Base-by-base conservation (phyloP, 202 grass and related monocot genomes). In the Zoysia matrella region DNA sequence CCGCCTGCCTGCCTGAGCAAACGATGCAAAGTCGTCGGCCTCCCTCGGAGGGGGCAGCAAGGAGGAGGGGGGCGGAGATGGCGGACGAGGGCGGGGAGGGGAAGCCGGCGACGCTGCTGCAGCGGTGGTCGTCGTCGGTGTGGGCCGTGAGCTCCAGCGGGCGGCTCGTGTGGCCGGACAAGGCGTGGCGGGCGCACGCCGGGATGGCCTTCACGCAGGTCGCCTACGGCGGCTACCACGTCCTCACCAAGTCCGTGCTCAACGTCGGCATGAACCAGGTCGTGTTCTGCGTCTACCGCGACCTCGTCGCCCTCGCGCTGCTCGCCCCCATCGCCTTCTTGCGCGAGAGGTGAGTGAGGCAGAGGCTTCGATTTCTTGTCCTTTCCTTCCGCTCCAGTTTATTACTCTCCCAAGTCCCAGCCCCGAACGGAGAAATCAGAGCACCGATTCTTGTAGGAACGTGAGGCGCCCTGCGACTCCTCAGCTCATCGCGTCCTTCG, bases 221-320 rank as follows among this genome's bases (percentile, higher is more conserved):
- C 71, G 78, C 90, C 79, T 93, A 98, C 74, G 92, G 92, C 64
- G 85, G 85, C 56, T 98, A 98, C 92, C 92, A 95, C 64, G 96
- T 98, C 79, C 86, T 98, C 82, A 98, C 96, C 87, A 98, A 98
- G 79, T 95, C 96, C 72, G 92, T 98, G 42, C 92, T 98, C 85
- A 88, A 98, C 80, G 92, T 95, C 61, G 96, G 96, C 74, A 98
- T 98, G 96, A 98, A 95, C 75, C 90, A 93, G 87, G 65, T 98
- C 74, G 92, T 98, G 61, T 98, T 98, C 87, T 93, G 92, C 76
- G 90, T 95, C 88, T 98, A 98, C 87, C 96, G 96, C 15, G 96
- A 95, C 68, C 83, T 98, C 80, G 43, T 98, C 79, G 92, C 96
- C 11, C 63, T 98, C 79, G 69, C 87, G 9, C 77, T 98, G 67